These are phyloP conservation scores for Scheffersomyces spartinae DNA, from an alignment of 805 yeast genomes.

Conservation along the genomic window DNA sequence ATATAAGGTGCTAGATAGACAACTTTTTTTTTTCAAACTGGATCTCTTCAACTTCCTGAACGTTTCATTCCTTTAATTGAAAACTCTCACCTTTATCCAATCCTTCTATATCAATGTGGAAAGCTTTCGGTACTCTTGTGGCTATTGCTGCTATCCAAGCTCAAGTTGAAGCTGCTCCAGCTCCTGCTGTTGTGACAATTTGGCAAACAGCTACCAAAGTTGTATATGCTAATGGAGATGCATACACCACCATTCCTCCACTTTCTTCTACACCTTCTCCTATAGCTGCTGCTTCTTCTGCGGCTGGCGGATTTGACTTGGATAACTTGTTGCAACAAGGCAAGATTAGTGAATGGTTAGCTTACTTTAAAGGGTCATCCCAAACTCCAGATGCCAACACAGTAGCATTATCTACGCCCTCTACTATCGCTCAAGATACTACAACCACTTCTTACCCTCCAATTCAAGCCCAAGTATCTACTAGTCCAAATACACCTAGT, in stretches of 20 bases:
- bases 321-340: too few relatives aligned
- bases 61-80: too few relatives aligned
- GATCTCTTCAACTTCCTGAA: too few relatives aligned
- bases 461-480: conserved; percentile 1
- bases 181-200: conserved; percentile 15
- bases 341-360: too few relatives aligned
- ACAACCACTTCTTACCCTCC: conserved; percentile 4
- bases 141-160: conserved; percentile 2
- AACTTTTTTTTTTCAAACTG: too few relatives aligned
- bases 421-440: conserved; percentile 2
- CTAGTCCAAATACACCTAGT: not conserved
- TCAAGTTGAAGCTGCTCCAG: conserved; percentile 9
- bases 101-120: not conserved
- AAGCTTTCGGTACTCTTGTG: too few relatives aligned
- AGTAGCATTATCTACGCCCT: not conserved
- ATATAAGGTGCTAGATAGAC: too few relatives aligned
- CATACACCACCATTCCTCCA: conserved; percentile 2
- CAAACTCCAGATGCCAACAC: conserved; percentile 5
- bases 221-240: conserved; percentile 5
- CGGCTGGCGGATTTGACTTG: too few relatives aligned
- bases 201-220: conserved; percentile 9
- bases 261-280: conserved; percentile 4
- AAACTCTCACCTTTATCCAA: not conserved
- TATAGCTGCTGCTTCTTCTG: conserved; percentile 4
- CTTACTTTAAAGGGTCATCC: too few relatives aligned